Evolutionary conservation across 2,329 filamentous ascomycete species (phyloP).

Genomic region (Hysterium pulicare): DNA sequence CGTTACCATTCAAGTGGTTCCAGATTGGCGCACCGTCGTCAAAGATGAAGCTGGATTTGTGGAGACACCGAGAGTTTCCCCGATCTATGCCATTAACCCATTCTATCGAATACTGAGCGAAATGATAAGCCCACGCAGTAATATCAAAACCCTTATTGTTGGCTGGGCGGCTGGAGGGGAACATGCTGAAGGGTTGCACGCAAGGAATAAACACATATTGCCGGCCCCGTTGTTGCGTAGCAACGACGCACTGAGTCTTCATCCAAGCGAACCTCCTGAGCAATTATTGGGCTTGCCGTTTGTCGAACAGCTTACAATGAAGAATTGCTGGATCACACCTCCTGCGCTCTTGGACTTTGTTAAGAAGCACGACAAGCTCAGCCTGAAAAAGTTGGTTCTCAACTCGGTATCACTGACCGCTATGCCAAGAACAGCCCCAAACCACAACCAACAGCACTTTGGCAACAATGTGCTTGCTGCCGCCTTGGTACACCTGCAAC

Average conservation of each 20-base stretch:
- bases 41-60: slow-evolving; percentile 53
- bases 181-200: slow-evolving; percentile 58
- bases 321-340: slow-evolving; percentile 67
- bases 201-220: slow-evolving; percentile 61
- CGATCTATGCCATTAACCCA: slow-evolving; percentile 50
- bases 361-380: slow-evolving; percentile 44
- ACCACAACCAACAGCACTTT: slow-evolving; percentile 2
- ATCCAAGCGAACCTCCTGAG: slow-evolving; percentile 10
- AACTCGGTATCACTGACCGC: slow-evolving; percentile 64
- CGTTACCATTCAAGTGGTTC: slow-evolving; percentile 59
- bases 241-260: slow-evolving; percentile 11
- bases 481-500: neutral
- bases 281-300: slow-evolving; percentile 53
- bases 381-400: slow-evolving; percentile 54
- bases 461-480: neutral
- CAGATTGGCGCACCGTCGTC: slow-evolving; percentile 62
- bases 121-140: slow-evolving; percentile 47
- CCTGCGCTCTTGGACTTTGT: slow-evolving; percentile 54
- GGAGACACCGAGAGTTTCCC: slow-evolving; percentile 48
- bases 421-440: slow-evolving; percentile 18
- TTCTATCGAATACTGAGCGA: slow-evolving; percentile 53
- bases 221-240: slow-evolving; percentile 54
- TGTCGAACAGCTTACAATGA: slow-evolving; percentile 58
- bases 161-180: slow-evolving; percentile 69
- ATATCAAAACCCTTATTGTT: slow-evolving; percentile 59